Evolutionary conservation across 2,329 filamentous ascomycete genomes (phyloP), one percentile per base, ranked within the genome.

Genomic region (Pseudocercospora musae): DNA sequence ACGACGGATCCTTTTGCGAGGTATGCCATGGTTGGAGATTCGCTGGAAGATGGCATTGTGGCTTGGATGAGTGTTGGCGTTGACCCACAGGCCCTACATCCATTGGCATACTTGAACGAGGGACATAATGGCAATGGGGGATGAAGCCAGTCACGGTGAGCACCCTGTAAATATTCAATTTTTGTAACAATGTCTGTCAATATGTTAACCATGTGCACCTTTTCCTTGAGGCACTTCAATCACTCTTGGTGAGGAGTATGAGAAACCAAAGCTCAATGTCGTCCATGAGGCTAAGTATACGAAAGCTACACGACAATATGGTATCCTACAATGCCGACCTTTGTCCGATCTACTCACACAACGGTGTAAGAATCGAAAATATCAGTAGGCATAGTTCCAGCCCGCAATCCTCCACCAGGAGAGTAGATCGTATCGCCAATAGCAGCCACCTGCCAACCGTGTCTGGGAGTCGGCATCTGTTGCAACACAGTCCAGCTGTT

Each of bases 1-100:
- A 79, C 80, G 42, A 83, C 82, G 58, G 83, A 86, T 69, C 86
- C 85, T 0, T 78, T 87, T 69, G 76, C 85, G 63, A 80, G 86
- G 68, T 86, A 86, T 68, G 78, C 82, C 11, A 77, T 81, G n/a
- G 78, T 88, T 2, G 85, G 85, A 9, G 80, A 87, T 52, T 72
- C 75, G 31, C 68, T 82, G 10, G 65, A 73, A 4, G 82, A 85
- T 53, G 84, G 84, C 31, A 67, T 85, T 29, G 75, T 86, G 59
- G 79, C 77, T 7, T 86, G 83, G 82, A 80, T 85, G 60, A 77
- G 78, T 6, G 75, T 85, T 49, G 83, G 79, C 4, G 76, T 85
- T 48, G 79, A 81, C 64, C 70, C 73, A 52, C 65, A 74, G 42
- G 71, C 64, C 18, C 48, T 62, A 15, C 60, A 62, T 44, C 60